Conservation (phyloP, 768 basidiomycete genomes). For the Kwoniella pini region DNA sequence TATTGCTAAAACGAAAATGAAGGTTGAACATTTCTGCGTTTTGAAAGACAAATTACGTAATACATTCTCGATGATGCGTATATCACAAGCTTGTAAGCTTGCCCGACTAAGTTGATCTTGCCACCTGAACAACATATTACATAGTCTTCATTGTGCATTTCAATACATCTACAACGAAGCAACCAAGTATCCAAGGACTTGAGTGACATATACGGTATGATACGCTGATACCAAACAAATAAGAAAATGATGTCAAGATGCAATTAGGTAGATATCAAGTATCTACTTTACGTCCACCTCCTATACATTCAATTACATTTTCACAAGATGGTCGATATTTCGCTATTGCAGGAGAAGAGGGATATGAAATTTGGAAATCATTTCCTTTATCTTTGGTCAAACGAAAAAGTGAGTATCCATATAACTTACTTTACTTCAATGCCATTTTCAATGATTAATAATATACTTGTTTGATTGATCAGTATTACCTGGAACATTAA, state of each 20-base stretch:
- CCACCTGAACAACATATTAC: too few species aligned
- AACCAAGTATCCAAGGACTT: too few species aligned
- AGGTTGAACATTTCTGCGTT: too few species aligned
- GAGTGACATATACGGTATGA: background rate
- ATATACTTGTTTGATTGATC: constrained; percentile 4
- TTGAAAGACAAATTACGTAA: too few species aligned
- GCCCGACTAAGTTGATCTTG: too few species aligned
- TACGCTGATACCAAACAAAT: background rate
- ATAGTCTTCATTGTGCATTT: too few species aligned
- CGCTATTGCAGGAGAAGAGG: constrained; percentile 45
- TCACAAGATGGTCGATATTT: constrained; percentile 44
- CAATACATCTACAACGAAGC: too few species aligned
- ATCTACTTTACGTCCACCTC: constrained; percentile 46
- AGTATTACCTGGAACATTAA: constrained; percentile 50
- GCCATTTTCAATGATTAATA: background rate
- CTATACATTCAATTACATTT: constrained; percentile 46
- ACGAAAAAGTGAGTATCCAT: constrained; percentile 34
- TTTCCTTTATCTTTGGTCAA: constrained; percentile 40
- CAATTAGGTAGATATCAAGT: constrained; percentile 51
- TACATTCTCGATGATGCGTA: too few species aligned
- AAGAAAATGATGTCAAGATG: constrained; percentile 27
- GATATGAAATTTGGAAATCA: constrained; percentile 49
- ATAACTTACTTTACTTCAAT: background rate
- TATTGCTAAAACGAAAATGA: too few species aligned
- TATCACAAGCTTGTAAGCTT: too few species aligned